Conservation (phyloP, 2,329 filamentous ascomycete species). For the Aspergillus caelatus region DNA sequence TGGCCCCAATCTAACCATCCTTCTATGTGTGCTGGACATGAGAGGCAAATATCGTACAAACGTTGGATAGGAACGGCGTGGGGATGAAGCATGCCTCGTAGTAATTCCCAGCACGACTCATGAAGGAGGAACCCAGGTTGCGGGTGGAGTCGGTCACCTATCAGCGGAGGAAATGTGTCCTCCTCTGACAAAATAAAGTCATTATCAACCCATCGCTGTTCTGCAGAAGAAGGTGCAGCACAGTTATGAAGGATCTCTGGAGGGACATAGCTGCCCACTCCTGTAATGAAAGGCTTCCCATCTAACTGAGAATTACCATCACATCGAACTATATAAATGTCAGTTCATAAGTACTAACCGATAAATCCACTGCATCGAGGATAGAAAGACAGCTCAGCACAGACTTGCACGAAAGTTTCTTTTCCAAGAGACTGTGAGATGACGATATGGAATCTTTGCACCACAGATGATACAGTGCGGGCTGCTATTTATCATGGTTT, state of each 20-base stretch:
- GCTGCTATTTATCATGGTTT: not conserved
- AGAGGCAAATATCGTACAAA: conserved; percentile 26
- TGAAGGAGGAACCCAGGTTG: conserved; percentile 23
- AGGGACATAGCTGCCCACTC: conserved; percentile 13
- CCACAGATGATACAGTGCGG: conserved; percentile 18
- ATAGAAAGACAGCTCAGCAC: not conserved
- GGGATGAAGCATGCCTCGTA: conserved; percentile 17
- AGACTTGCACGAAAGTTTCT: not conserved
- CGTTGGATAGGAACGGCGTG: conserved; percentile 17
- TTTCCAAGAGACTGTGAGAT: not conserved
- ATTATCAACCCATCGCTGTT: not conserved
- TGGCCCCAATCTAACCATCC: conserved; percentile 22
- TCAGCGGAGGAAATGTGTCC: conserved; percentile 18
- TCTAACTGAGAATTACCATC: conserved; percentile 12
- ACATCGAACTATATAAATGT: conserved; percentile 18
- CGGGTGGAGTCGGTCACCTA: conserved; percentile 2
- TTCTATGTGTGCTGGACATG: conserved; percentile 14
- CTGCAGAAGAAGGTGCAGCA: not conserved
- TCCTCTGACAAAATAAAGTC: not conserved
- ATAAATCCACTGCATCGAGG: not conserved
- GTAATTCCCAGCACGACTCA: conserved; percentile 24
- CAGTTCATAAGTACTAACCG: not conserved
- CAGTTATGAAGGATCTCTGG: conserved; percentile 3
- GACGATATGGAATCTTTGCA: conserved; percentile 12
- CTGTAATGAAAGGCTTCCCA: conserved; percentile 22